A percentile compares a stretch with the other conserved stretches of the same genome.
Evolutionary conservation across 352 stramenopile species (phyloP).

Genomic region (Globisporangium irregulare): DNA sequence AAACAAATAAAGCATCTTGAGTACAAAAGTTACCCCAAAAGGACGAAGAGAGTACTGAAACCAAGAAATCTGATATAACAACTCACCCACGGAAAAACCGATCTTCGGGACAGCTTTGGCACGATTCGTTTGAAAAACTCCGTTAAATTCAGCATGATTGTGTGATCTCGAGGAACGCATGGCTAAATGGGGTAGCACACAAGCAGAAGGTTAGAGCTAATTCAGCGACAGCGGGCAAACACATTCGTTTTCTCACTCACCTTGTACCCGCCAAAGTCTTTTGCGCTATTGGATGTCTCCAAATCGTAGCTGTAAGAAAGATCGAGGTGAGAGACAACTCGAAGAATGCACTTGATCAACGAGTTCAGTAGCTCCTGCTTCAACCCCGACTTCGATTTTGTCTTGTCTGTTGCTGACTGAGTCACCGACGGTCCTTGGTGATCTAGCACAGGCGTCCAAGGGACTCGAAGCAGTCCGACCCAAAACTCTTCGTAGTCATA

Average conservation of each 20-base stretch:
- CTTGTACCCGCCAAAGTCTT: slow-evolving; percentile 47
- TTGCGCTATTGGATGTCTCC: slow-evolving; percentile 33
- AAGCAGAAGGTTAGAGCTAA: not conserved
- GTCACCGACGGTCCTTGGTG: not conserved
- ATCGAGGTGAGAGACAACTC: slow-evolving; percentile 54
- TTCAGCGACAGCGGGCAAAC: not conserved
- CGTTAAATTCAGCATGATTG: slow-evolving; percentile 77
- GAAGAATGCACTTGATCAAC: slow-evolving; percentile 41
- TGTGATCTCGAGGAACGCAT: slow-evolving; percentile 64
- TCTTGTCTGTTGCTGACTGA: slow-evolving; percentile 4
- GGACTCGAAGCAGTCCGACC: slow-evolving; percentile 19
- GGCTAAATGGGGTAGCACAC: slow-evolving; percentile 30
- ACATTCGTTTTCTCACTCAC: slow-evolving; percentile 26
- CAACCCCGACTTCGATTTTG: slow-evolving; percentile 19
- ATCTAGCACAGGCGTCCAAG: not conserved
- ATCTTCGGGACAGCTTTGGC: slow-evolving; percentile 24
- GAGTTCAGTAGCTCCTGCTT: slow-evolving; percentile 47
- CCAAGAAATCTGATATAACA: not conserved
- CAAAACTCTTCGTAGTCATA: slow-evolving; percentile 80
- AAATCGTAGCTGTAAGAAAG: slow-evolving; percentile 68
- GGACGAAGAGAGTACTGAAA: not conserved
- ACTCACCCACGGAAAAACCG: slow-evolving; percentile 51
- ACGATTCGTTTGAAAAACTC: slow-evolving; percentile 68
- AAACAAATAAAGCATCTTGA: not conserved
- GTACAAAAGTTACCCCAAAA: slow-evolving; percentile 1